Conservation (phyloP, 2,329 filamentous ascomycete genomes). For the Diplodia seriata region DNA sequence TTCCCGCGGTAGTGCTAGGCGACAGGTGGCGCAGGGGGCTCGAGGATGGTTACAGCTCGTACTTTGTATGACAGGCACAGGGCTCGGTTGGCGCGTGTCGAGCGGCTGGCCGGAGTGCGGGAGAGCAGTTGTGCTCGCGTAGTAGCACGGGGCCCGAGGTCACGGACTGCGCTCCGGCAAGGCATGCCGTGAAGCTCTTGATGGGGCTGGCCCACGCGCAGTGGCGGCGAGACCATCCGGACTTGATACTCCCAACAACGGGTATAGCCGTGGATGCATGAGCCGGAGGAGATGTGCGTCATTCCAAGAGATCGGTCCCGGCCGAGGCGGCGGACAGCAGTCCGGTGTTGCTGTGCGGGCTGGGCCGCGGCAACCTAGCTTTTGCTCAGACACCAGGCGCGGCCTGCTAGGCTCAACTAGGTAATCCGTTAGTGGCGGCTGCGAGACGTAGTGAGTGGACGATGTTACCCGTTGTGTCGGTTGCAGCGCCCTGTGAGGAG, state of each 20-base stretch:
- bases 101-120: neutral
- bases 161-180: neutral
- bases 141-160: neutral
- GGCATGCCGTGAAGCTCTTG: neutral
- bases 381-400: neutral
- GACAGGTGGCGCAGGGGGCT: too few species aligned
- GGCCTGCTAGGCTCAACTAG: conserved; percentile 13
- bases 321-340: neutral
- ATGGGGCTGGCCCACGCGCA: neutral
- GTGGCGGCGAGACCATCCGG: neutral
- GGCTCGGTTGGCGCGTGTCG: neutral
- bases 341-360: neutral
- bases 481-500: too few species aligned
- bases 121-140: neutral
- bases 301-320: neutral
- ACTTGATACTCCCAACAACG: conserved; percentile 22
- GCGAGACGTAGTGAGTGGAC: neutral
- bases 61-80: neutral
- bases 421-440: conserved; percentile 8
- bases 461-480: neutral
- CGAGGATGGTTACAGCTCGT: neutral
- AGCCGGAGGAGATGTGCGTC: neutral
- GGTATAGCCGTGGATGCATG: conserved; percentile 19
- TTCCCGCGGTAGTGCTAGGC: too few species aligned
- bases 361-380: neutral